A percentile compares a stretch with the other conserved stretches of the same genome.
Evolutionary conservation across 148 eudicot species (phyloP).

Genomic region (Arbutus unedo): DNA sequence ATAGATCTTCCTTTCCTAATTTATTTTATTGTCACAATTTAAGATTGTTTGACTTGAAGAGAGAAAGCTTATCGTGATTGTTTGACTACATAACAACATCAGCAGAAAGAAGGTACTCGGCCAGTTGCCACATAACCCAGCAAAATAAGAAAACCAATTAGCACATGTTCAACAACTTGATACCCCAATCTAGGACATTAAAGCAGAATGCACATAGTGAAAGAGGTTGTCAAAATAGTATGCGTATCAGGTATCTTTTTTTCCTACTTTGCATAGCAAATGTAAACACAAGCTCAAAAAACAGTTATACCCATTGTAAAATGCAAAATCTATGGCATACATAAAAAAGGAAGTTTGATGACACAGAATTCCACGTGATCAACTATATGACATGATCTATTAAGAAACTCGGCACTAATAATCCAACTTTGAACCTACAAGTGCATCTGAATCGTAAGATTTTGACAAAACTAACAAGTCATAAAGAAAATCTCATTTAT

Average conservation of each 20-base stretch:
- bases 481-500: neutral
- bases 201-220: neutral
- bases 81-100: neutral
- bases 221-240: no score
- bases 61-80: slow-evolving; percentile 4
- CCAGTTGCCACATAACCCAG: neutral
- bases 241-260: no score
- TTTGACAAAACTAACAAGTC: neutral
- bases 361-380: no score
- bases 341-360: no score
- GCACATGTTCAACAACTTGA: neutral
- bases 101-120: neutral
- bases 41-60: neutral
- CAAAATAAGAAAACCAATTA: slow-evolving; percentile 8
- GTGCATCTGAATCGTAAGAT: no score
- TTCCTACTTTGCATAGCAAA: no score
- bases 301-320: no score
- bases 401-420: no score
- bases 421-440: no score
- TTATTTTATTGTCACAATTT: neutral
- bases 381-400: no score
- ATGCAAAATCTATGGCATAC: no score
- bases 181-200: neutral
- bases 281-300: no score
- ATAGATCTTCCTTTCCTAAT: neutral